A percentile compares a stretch with the other conserved stretches of the same genome.
Evolutionary conservation across 2,329 filamentous ascomycete genomes (phyloP).

Genomic region (Aspergillus novofumigatus): DNA sequence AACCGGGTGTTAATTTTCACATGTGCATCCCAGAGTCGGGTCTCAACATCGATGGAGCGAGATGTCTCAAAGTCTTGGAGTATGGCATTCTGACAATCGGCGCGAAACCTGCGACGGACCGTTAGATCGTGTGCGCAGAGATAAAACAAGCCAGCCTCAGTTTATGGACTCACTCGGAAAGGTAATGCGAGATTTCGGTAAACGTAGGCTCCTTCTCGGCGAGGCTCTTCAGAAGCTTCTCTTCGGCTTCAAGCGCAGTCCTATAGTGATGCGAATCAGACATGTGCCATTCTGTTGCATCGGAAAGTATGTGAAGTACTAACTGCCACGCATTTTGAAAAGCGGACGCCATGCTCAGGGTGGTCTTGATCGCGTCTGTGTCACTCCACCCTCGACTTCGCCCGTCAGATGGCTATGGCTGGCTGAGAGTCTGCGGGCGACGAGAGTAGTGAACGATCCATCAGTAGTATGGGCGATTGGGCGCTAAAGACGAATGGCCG

Average conservation of each 20-base stretch:
- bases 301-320: slow-evolving; percentile 21
- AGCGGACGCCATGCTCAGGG: slow-evolving; percentile 41
- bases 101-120: slow-evolving; percentile 56
- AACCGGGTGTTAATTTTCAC: slow-evolving; percentile 73
- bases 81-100: slow-evolving; percentile 66
- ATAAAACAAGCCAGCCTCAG: slow-evolving; percentile 1
- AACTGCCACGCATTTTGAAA: slow-evolving; percentile 53
- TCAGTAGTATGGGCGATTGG: slow-evolving; percentile 33
- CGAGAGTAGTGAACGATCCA: slow-evolving; percentile 52
- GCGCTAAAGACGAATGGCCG: slow-evolving; percentile 11
- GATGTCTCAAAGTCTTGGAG: slow-evolving; percentile 57
- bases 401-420: slow-evolving; percentile 57
- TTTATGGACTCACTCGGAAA: slow-evolving; percentile 34
- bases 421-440: slow-evolving; percentile 47
- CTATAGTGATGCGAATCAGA: slow-evolving; percentile 19
- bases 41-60: slow-evolving; percentile 61
- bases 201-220: slow-evolving; percentile 48
- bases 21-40: slow-evolving; percentile 74
- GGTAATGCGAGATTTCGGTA: slow-evolving; percentile 46
- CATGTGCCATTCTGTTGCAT: slow-evolving; percentile 12
- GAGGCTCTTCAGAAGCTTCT: slow-evolving; percentile 46
- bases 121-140: background rate
- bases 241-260: slow-evolving; percentile 44
- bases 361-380: slow-evolving; percentile 22
- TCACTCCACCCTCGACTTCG: slow-evolving; percentile 50